Percentiles rank a stretch among this genome's conserved stretches.
Evolutionary conservation across 306 rosid species (phyloP).

Genomic region (Prunus fruticosa): DNA sequence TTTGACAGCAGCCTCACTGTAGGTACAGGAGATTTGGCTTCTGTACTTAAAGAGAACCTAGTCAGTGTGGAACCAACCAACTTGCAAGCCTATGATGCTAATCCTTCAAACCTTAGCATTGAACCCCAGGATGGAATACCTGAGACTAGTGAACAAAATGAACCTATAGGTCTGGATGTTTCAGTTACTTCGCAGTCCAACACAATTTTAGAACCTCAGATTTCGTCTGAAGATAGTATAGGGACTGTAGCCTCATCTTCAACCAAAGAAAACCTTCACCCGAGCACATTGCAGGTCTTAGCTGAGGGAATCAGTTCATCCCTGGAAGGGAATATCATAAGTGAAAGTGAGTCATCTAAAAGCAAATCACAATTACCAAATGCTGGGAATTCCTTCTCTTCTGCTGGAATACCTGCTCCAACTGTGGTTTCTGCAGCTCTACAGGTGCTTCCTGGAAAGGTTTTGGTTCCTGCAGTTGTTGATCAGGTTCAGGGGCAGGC

Average conservation of each 20-base stretch:
- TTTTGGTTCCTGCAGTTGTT: conserved; percentile 86
- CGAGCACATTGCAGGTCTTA: conserved; percentile 31
- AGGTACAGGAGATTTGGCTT: conserved; percentile 43
- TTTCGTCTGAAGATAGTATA: conserved; percentile 29
- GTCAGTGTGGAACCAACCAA: conserved; percentile 39
- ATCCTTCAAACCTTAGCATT: conserved; percentile 29
- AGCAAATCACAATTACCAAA: conserved; percentile 49
- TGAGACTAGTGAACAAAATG: conserved; percentile 31
- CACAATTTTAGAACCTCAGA: conserved; percentile 37
- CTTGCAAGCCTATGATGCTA: conserved; percentile 33
- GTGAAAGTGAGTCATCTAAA: conserved; percentile 35
- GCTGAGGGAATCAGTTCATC: conserved; percentile 44
- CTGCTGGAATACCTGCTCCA: conserved; percentile 97
- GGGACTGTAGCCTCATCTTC: conserved; percentile 38
- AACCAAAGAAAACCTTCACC: conserved; percentile 38
- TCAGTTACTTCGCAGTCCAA: conserved; percentile 37
- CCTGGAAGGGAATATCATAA: conserved; percentile 33
- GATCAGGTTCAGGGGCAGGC: conserved; percentile 99
- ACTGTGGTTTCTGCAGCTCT: conserved; percentile 73
- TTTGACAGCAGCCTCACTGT: conserved; percentile 35
- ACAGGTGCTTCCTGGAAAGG: conserved; percentile 81
- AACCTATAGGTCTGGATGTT: conserved; percentile 28
- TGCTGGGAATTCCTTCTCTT: conserved; percentile 64
- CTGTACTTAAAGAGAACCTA: conserved; percentile 43
- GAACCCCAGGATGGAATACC: conserved; percentile 48